These are phyloP conservation scores for Lasiosphaeris hirsuta DNA, from an alignment of 495 filamentous ascomycete genomes.

Conservation along the genomic window DNA sequence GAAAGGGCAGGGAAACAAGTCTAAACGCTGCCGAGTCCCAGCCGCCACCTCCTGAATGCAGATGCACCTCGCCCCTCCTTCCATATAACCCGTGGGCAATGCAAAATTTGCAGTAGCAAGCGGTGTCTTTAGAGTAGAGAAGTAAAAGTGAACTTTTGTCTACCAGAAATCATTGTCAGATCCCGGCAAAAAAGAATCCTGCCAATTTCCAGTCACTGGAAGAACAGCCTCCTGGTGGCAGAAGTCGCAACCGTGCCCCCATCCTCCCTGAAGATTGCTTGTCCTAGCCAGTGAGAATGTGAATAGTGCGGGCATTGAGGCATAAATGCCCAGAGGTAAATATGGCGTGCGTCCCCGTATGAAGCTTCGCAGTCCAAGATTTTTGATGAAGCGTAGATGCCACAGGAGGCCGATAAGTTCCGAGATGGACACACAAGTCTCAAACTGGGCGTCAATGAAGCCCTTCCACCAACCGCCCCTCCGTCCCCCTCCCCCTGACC, in stretches of 20 bases:
- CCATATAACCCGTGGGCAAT: slow-evolving; percentile 1
- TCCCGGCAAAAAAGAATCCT: not conserved
- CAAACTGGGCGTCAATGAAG: too few species aligned
- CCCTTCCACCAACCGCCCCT: too few species aligned
- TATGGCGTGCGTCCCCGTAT: too few species aligned
- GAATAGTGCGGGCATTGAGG: too few species aligned
- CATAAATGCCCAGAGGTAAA: too few species aligned
- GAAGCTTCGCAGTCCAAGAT: too few species aligned
- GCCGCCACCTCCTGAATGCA: slow-evolving; percentile 11
- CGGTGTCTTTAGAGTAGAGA: not conserved
- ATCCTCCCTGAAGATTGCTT: too few species aligned
- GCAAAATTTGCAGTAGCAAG: not conserved
- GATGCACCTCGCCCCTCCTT: not conserved
- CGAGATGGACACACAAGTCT: too few species aligned
- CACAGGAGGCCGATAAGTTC: too few species aligned
- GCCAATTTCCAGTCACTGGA: not conserved
- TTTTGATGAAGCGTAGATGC: too few species aligned
- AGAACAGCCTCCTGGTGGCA: not conserved
- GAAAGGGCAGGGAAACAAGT: slow-evolving; percentile 17
- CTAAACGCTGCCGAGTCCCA: not conserved
- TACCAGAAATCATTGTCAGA: not conserved
- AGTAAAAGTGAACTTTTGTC: slow-evolving; percentile 11
- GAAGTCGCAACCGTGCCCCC: not conserved
- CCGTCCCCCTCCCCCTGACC: too few species aligned
- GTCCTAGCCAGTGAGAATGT: too few species aligned